Base-by-base conservation (phyloP, 495 filamentous ascomycete genomes). In the Penicillium arizonense region DNA sequence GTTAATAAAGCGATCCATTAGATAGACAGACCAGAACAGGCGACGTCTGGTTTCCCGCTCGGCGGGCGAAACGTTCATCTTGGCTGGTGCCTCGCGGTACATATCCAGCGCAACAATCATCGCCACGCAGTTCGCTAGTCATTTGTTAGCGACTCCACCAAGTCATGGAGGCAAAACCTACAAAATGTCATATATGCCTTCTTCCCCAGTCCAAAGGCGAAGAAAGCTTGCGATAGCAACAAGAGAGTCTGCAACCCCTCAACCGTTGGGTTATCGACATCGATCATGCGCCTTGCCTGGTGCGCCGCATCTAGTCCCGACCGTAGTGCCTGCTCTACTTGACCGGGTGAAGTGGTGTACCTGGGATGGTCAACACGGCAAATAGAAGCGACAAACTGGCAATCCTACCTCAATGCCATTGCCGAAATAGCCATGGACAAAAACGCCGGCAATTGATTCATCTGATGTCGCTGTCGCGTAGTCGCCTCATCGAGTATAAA, bases 181-280 rank as follows among this genome's bases (percentile, higher is more conserved):
- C 88, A 79, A 38, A 95, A 70, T 16, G 89, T 78, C 89, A 95
- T 95, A 59, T 90, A 93, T 1, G 87, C 84, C 65, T 88, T 91
- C 72, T 88, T 92, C 20, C 89, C 87, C 57, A 86, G 82, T n/a
- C 89, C 88, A 21, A 82, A 76, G 14, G 87, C 89, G 42, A 84
- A 90, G 59, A 82, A 89, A 3, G 87, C 83, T 61, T 86, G 84
- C 3, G 83, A 83, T 1, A 95, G 80, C n/a, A 95, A 76, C 42
- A 95, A 66, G 10, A 91, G 75, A 5, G 88, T 76, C 63, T 95
- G 89, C 6, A 92, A 69, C 26, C 79, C 77, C 63, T 93, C 89
- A 38, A 92, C 80, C 0, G 83, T 85, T 8, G 89, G 89, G 56
- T 90, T 86, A 53, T 93, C 90, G 14, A 82, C 80, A 69, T 93